A percentile compares a stretch with the other conserved stretches of the same genome.
phyloP scores from a whole-genome alignment of 2,329 filamentous ascomycete genomes.

The Exophiala viscosa region DNA sequence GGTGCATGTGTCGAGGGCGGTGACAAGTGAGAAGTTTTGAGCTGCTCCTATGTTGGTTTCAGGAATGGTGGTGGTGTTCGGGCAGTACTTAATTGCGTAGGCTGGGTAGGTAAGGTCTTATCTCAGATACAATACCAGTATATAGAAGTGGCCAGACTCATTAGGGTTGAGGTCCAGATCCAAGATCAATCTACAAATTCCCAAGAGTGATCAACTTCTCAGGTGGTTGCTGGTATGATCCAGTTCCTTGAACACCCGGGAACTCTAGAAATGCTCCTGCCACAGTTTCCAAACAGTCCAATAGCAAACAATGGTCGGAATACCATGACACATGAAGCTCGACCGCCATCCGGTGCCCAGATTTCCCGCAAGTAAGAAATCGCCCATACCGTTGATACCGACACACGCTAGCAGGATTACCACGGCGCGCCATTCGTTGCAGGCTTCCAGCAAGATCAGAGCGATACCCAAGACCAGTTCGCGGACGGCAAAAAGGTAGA shows the following conservation, averaged over 20 bases:
- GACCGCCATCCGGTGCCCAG: slow-evolving; percentile 4
- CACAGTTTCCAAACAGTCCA: slow-evolving; percentile 11
- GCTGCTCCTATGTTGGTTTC: too few relatives aligned
- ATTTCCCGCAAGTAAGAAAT: slow-evolving; percentile 3
- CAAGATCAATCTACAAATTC: too few relatives aligned
- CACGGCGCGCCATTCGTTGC: slow-evolving; percentile 7
- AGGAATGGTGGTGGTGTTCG: neutral
- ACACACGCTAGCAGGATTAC: slow-evolving; percentile 3
- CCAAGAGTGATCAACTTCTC: too few relatives aligned
- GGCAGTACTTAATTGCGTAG: too few relatives aligned
- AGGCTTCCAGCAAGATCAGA: slow-evolving; percentile 2
- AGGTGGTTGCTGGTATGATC: too few relatives aligned
- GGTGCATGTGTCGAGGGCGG: slow-evolving; percentile 37
- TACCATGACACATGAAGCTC: slow-evolving; percentile 5
- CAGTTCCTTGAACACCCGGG: too few relatives aligned
- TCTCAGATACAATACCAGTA: too few relatives aligned
- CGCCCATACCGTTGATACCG: slow-evolving; percentile 6
- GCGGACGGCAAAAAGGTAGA: slow-evolving; percentile 10
- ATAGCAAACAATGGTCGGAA: slow-evolving; percentile 7
- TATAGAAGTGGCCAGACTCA: too few relatives aligned
- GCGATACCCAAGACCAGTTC: slow-evolving; percentile 7
- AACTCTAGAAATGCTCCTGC: slow-evolving; percentile 6
- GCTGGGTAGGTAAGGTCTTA: too few relatives aligned
- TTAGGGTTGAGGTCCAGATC: too few relatives aligned
- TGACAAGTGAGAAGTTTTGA: slow-evolving; percentile 43